Evolutionary conservation across 2,329 filamentous ascomycete genomes (phyloP), one percentile per base, ranked within the genome.

Genomic region (Chaetomiaceae sp.): DNA sequence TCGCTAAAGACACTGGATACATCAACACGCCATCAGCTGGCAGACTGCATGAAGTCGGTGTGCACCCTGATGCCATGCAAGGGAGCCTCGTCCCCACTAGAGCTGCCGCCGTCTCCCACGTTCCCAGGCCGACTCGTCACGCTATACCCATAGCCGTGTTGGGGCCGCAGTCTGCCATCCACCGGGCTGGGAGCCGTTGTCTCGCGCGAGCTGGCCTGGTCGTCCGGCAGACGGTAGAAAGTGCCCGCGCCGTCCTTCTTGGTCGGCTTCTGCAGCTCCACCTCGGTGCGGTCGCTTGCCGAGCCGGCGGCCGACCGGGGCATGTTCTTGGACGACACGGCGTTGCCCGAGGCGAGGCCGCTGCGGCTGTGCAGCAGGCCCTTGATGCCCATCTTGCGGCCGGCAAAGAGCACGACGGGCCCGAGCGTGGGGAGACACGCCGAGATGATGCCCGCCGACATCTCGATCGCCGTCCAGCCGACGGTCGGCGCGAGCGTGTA

Each of bases 381-480:
- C 47, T 69, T 71, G 15, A 72, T 63, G n/a, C 49, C 70, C 67
- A 71, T 52, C 3, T 60, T 63, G 5, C 67, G 64, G 3, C 68
- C 61, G 7, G 69, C 60, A 9, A 55, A 15, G 3, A 63, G 61
- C 26, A 75, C 52, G 12, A 73, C 64, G 3, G 73, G 73, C 6
- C 72, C 66, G 32, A 78, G 61, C 0, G 74, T 75, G 0, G 75
- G 75, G 0, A 77, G 68, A 51, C 72, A 76, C 6, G 74, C 74
- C 0, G 73, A 74, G 35, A 75, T 64, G 51, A 79, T 74, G 40
- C 73, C 75, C 0, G 69, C 67, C 0, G 70, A 64, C 58, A 71
- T 68, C 54, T 76, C 73, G 49, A 75, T 69, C 4, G 64, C 64
- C 6, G 70, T 71, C 73, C 72, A 76, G 43, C 66, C 69, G 4